Conservation (phyloP, 2,329 filamentous ascomycete species). For the Alternaria infectoria region DNA sequence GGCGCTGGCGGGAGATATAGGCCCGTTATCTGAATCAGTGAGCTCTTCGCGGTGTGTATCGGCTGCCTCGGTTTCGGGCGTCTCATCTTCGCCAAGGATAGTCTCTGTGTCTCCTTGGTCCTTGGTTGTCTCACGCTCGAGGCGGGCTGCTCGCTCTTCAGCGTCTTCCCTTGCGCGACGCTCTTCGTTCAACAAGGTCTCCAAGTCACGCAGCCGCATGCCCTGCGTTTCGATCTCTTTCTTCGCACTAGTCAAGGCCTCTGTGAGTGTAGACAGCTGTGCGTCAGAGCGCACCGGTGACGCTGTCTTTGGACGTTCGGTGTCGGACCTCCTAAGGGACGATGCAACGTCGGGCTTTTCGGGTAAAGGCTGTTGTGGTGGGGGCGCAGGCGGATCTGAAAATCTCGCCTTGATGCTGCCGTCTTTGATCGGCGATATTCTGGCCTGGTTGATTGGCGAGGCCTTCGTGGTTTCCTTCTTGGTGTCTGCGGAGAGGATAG, state of each 20-base stretch:
- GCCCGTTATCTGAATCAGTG: conserved; percentile 28
- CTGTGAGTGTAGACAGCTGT: conserved; percentile 83
- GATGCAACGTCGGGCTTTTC: conserved; percentile 81
- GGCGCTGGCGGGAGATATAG: conserved; percentile 23
- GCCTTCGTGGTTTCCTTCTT: conserved; percentile 59
- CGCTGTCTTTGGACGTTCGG: conserved; percentile 71
- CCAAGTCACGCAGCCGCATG: conserved; percentile 78
- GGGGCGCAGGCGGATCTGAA: conserved; percentile 90
- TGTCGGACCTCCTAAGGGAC: conserved; percentile 75
- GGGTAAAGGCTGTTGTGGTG: conserved; percentile 88
- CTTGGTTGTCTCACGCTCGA: conserved; percentile 67
- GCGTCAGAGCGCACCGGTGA: conserved; percentile 69
- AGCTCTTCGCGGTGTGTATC: conserved; percentile 22
- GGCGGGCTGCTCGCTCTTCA: conserved; percentile 77
- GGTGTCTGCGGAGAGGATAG: conserved; percentile 75
- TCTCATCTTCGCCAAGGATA: conserved; percentile 25
- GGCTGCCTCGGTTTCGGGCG: conserved; percentile 13
- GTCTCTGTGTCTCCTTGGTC: conserved; percentile 40
- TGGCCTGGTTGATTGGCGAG: conserved; percentile 50
- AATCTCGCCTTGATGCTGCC: conserved; percentile 74
- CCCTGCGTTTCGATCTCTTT: conserved; percentile 86
- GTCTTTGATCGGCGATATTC: conserved; percentile 65
- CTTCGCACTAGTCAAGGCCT: conserved; percentile 82
- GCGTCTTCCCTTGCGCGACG: conserved; percentile 81
- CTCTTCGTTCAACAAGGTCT: conserved; percentile 79